Evolutionary conservation across 352 stramenopile species (phyloP), one percentile per base, ranked within the genome.

Genomic region (Pilasporangium apinafurcum): DNA sequence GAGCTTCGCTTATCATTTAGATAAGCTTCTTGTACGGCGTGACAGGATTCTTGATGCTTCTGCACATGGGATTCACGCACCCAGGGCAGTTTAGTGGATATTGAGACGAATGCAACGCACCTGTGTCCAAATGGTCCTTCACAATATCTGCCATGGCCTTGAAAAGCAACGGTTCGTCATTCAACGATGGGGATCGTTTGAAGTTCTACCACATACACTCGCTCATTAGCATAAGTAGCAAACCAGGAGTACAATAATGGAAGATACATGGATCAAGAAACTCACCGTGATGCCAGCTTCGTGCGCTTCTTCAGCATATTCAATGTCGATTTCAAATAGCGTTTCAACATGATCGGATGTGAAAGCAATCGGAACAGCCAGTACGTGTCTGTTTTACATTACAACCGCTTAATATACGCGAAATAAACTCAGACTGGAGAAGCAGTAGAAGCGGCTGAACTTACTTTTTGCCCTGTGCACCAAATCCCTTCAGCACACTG

Each of bases 321-420:
- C 96, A 53, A 99, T 97, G 75, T 99, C 96, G 59, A 99, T 99
- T 68, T 99, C 96, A 66, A 98, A 98, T 32, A 99, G 81, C 27
- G 96, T 99, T 65, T 99, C 96, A 46, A 99, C n/a, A 67, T 99
- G 96, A 71, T 99, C 96, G 38, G 86, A 98, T 21, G 98, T 98
- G 69, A 99, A 99, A 35, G 85, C 95, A 53, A 99, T 97, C 14
- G 96, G 96, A 17, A 99, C 96, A 16, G 98, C 94, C 24, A 99
- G 81, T n/a, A 99, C 66, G 62, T 97, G 87, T 28, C 72, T 86
- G 32, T 3, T 43, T 38, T 50, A 12, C 37, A 38, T 9, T 35
- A 46, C n/a, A 36, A 18, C n/a, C 8, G 24, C 17, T 13, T 37
- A 55, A 25, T 14, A 25, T 28, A 31, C 21, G 20, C 32, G 44